Evolutionary conservation across 108 stramenopile genomes (phyloP).

Genomic region (Nitzschia putrida): DNA sequence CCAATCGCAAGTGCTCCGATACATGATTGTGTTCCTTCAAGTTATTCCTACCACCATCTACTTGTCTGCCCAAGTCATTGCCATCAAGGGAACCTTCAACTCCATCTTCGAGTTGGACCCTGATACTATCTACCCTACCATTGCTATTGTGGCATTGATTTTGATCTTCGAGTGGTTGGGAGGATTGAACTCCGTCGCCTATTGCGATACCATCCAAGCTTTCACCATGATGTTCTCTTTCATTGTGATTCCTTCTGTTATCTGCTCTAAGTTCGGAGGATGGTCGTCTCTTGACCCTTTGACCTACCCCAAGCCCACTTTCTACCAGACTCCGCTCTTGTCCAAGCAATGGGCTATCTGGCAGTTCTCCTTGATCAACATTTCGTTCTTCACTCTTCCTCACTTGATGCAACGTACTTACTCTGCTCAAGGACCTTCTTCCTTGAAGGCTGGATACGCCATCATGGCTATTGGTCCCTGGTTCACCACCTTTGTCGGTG

Average conservation of each 20-base stretch:
- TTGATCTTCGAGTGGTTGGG: slow-evolving; percentile 39
- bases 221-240: no score
- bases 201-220: slow-evolving; percentile 30
- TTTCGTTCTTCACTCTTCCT: slow-evolving; percentile 32
- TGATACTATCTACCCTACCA: slow-evolving; percentile 20
- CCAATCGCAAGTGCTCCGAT: no score
- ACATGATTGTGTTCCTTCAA: no score
- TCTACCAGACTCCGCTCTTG: slow-evolving; percentile 24
- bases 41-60: no score
- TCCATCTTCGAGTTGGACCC: slow-evolving; percentile 22
- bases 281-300: slow-evolving; percentile 21
- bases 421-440: slow-evolving; percentile 13
- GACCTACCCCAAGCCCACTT: slow-evolving; percentile 13
- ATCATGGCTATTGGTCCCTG: no score
- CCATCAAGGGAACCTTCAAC: no score
- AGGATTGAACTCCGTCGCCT: slow-evolving; percentile 26
- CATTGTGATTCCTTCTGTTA: slow-evolving; percentile 6
- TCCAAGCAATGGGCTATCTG: slow-evolving; percentile 22
- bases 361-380: slow-evolving; percentile 23
- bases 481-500: no score
- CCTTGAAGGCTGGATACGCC: no score
- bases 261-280: slow-evolving; percentile 10
- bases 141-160: slow-evolving; percentile 26
- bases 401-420: slow-evolving; percentile 31
- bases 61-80: no score